Evolutionary conservation across 352 stramenopile species (phyloP), one percentile per base, ranked within the genome.

Genomic region (Aphanomyces stellatus): DNA sequence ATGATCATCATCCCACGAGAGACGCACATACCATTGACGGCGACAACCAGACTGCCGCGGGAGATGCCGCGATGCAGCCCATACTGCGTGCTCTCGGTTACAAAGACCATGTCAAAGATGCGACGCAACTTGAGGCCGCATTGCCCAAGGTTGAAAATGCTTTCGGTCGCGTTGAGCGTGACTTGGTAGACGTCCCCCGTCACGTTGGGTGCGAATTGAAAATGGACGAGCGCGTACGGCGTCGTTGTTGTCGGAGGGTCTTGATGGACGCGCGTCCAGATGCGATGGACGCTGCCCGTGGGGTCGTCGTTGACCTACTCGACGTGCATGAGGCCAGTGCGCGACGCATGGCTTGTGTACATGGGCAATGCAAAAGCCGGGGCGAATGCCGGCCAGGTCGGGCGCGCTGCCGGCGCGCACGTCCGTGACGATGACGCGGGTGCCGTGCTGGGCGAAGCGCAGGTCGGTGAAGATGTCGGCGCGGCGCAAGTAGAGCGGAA

Each of bases 1-100:
- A n/a, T n/a, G n/a, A n/a, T n/a, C n/a, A n/a, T n/a, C n/a, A n/a
- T n/a, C n/a, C n/a, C n/a, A n/a, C n/a, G n/a, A n/a, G n/a, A n/a
- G n/a, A n/a, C n/a, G n/a, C n/a, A n/a, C n/a, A n/a, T 11, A 67
- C 60, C 60, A 22, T 67, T 67, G 30, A 67, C 48, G 24, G n/a
- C 24, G 17, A 67, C 5, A 22, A 67, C 34, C 6, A 25, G 33
- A 17, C 42, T 67, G 30, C 60, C 60, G 19, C 60, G 60, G 49
- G 24, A 10, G 15, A 67, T 33, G 17, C 48, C 27, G 25, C 60
- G 33, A 11, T 49, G 25, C 34, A 19, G 37, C 8, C 19, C 60
- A 28, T 67, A 67, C 15, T 22, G 13, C 2, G 40, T 24, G 28
- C n/a, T 30, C 17, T 67, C 60, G 17, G 34, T 51, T 30, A 67